A percentile compares a stretch with the other conserved stretches of the same genome.
Conservation (phyloP, 768 basidiomycete genomes). For the Rhodocollybia butyracea region DNA sequence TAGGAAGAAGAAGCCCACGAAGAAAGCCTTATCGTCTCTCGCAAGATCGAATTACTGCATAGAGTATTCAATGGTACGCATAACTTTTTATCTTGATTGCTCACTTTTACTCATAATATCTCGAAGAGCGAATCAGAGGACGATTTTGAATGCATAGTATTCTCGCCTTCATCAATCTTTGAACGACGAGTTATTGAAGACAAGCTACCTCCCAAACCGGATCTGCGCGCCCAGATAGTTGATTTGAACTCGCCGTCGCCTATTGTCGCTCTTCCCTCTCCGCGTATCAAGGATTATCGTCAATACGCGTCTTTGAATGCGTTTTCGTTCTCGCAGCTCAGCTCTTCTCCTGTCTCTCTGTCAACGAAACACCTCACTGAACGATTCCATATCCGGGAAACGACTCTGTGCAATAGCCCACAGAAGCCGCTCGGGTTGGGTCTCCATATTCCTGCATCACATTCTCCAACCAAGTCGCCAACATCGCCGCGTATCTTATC, state of each 20-base stretch:
- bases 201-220: background rate
- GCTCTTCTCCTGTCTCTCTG: background rate
- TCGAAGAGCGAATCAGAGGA: background rate
- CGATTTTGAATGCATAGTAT: background rate
- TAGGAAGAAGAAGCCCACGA: background rate
- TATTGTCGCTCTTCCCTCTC: background rate
- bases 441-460: background rate
- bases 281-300: background rate
- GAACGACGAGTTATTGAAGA: background rate
- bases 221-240: background rate
- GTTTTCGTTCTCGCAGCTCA: background rate
- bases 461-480: background rate
- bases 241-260: constrained; percentile 1
- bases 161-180: background rate
- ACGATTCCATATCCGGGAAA: background rate
- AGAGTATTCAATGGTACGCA: background rate
- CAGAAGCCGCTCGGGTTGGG: background rate
- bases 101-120: background rate
- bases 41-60: background rate
- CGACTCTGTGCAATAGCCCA: background rate
- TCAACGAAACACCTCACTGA: background rate
- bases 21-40: background rate
- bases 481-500: background rate
- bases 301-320: background rate
- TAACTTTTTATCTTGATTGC: background rate